phyloP scores from a whole-genome alignment of 768 basidiomycete species.

The Peribolospora baueri region DNA sequence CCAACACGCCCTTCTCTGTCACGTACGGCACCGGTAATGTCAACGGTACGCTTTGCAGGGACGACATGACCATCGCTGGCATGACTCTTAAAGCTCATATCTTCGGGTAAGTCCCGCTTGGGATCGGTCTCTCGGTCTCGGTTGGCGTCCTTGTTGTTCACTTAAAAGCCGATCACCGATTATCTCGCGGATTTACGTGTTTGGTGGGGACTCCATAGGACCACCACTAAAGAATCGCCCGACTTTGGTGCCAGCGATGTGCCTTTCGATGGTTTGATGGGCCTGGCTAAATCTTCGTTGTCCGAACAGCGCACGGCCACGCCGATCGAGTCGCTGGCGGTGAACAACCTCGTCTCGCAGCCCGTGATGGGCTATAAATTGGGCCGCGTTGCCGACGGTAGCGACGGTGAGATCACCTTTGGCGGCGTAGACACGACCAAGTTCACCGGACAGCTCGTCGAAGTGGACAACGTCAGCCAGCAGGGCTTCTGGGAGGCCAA shows the following conservation, averaged over 20 bases:
- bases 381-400: conserved; percentile 43
- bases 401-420: conserved; percentile 50
- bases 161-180: not conserved
- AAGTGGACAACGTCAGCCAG: conserved; percentile 36
- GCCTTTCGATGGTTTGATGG: conserved; percentile 40
- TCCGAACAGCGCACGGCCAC: conserved; percentile 42
- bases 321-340: conserved; percentile 44
- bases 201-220: not conserved
- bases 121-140: too few relatives aligned
- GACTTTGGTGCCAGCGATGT: conserved; percentile 11
- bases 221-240: conserved; percentile 8
- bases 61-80: conserved; percentile 40
- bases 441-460: conserved; percentile 34
- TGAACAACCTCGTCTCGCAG: conserved; percentile 31
- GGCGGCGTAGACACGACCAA: conserved; percentile 49
- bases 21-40: conserved; percentile 30
- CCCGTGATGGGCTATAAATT: conserved; percentile 62
- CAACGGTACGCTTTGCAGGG: conserved; percentile 36
- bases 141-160: not conserved
- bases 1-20: conserved; percentile 30
- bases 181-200: not conserved
- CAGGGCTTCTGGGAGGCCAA: conserved; percentile 60
- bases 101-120: conserved; percentile 27
- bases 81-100: conserved; percentile 33
- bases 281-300: conserved; percentile 42